phyloP scores from a whole-genome alignment of 2,329 filamentous ascomycete genomes.

The Xylariaceae sp. region DNA sequence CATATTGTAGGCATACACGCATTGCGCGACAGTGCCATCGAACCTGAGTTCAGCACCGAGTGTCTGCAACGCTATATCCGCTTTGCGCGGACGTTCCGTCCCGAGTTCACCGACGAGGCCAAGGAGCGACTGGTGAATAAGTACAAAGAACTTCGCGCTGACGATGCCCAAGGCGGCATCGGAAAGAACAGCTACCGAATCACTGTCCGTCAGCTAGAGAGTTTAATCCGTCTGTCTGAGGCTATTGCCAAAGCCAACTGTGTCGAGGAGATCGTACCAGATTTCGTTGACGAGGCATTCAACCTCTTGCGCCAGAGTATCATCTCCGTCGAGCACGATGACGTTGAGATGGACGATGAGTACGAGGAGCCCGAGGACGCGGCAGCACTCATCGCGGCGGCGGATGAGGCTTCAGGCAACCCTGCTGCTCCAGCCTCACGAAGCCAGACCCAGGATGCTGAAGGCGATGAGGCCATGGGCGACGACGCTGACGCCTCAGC shows the following conservation, averaged over 20 bases:
- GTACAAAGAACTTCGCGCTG: conserved; percentile 91
- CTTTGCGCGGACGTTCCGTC: conserved; percentile 90
- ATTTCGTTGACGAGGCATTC: conserved; percentile 88
- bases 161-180: conserved; percentile 90
- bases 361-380: conserved; percentile 48
- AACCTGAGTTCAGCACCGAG: conserved; percentile 93
- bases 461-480: conserved; percentile 44
- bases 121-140: conserved; percentile 81
- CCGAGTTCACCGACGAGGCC: conserved; percentile 84
- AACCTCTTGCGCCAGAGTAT: conserved; percentile 90
- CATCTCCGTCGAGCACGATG: conserved; percentile 96
- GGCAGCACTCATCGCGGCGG: conserved; percentile 43
- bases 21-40: conserved; percentile 83
- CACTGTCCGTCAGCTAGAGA: conserved; percentile 92
- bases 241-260: conserved; percentile 99
- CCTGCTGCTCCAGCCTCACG: conserved; percentile 31
- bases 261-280: conserved; percentile 78
- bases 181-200: conserved; percentile 96
- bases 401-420: conserved; percentile 47
- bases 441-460: conserved; percentile 31
- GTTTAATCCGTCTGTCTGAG: conserved; percentile 90
- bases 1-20: conserved; percentile 96
- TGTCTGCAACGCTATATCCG: conserved; percentile 96
- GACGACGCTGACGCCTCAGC: conserved; percentile 41
- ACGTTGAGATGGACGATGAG: conserved; percentile 87